Conservation (phyloP, 441 rosid genomes). For the Lepidium campestre region DNA sequence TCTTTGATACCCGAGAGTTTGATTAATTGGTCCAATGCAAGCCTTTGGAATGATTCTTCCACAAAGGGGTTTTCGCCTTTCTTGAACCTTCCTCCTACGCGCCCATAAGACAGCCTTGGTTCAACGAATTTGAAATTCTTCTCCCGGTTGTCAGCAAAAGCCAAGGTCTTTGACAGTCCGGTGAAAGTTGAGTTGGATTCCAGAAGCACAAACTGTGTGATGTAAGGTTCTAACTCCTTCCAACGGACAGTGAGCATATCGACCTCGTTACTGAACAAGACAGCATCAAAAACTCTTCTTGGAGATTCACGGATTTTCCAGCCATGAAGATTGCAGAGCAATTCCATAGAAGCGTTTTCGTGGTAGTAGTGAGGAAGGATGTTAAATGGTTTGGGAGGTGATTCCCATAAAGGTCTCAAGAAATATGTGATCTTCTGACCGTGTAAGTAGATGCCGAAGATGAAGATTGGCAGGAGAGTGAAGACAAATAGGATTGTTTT, state of each 20-base stretch:
- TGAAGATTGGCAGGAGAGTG: constrained; percentile 47
- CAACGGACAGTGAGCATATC: constrained; percentile 79
- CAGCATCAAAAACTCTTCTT: constrained; percentile 80
- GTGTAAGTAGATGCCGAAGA: constrained; percentile 55
- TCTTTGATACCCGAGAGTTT: constrained; percentile 71
- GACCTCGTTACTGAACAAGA: constrained; percentile 73
- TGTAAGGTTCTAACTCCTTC: constrained; percentile 75
- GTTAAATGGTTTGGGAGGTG: constrained; percentile 72
- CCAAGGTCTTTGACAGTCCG: constrained; percentile 52
- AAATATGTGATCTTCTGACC: constrained; percentile 85
- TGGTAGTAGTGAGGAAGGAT: constrained; percentile 77
- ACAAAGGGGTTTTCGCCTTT: constrained; percentile 85
- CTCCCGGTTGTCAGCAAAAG: constrained; percentile 49
- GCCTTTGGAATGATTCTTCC: constrained; percentile 85
- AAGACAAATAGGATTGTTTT: constrained; percentile 39
- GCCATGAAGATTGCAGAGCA: constrained; percentile 81
- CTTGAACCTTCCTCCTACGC: constrained; percentile 71
- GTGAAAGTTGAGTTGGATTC: constrained; percentile 94
- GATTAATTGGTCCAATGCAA: constrained; percentile 74
- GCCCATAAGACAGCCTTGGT: constrained; percentile 71
- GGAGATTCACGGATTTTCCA: constrained; percentile 84
- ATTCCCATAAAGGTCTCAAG: constrained; percentile 90
- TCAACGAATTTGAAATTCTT: constrained; percentile 50
- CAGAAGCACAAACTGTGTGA: constrained; percentile 79
- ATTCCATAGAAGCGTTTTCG: constrained; percentile 63